Evolutionary conservation across 352 stramenopile genomes (phyloP).

Genomic region (Globisporangium alternatum): DNA sequence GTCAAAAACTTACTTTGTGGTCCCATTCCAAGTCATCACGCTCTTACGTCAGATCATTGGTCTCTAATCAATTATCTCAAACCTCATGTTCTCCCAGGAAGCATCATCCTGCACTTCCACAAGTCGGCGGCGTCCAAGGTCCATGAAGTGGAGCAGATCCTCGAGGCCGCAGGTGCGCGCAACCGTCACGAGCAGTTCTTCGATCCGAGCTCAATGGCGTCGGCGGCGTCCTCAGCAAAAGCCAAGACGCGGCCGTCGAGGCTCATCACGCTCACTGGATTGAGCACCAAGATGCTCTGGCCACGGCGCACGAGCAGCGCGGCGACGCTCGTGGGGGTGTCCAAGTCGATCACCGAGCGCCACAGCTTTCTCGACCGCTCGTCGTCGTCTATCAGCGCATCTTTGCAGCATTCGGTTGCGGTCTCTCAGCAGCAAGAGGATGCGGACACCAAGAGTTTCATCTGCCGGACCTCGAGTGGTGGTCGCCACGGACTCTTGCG

Average conservation of each 20-base stretch:
- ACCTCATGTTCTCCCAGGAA: conserved; percentile 30
- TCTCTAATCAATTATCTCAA: neutral
- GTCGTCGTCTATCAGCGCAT: neutral
- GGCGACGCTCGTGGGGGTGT: neutral
- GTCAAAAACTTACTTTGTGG: neutral
- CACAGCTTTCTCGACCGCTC: conserved; percentile 14
- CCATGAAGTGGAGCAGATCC: conserved; percentile 48
- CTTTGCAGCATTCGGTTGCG: neutral
- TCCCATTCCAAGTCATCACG: neutral
- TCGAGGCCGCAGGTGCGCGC: conserved; percentile 44
- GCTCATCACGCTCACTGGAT: conserved; percentile 17
- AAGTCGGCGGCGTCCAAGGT: conserved; percentile 39
- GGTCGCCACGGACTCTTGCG: conserved; percentile 24
- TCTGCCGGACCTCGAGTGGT: conserved; percentile 24
- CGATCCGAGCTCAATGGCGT: neutral
- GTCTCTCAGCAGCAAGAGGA: conserved; percentile 5
- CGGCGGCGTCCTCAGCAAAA: neutral
- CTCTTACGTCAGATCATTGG: neutral
- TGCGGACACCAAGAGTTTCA: conserved; percentile 25
- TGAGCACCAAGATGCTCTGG: conserved; percentile 17
- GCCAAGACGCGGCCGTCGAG: conserved; percentile 10
- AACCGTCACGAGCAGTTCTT: conserved; percentile 20
- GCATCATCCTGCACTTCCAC: conserved; percentile 76
- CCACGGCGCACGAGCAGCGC: conserved; percentile 3
- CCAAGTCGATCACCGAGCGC: conserved; percentile 8